phyloP scores from a whole-genome alignment of 1,284 basidiomycete genomes.

The Moniliophthora roreri region DNA sequence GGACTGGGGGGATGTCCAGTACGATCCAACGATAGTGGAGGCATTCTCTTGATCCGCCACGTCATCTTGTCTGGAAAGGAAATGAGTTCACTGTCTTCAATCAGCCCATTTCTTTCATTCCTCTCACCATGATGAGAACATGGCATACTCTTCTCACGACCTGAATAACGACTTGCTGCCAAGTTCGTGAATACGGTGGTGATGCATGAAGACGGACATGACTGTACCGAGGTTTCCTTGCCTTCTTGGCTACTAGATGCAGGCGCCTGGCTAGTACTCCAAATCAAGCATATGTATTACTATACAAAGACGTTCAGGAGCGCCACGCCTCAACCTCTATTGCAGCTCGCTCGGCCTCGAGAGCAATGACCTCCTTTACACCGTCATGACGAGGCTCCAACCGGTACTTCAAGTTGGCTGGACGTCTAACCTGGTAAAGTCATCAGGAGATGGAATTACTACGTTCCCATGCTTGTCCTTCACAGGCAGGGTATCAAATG shows the following conservation, averaged over 20 bases:
- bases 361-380: slow-evolving; percentile 15
- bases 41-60: not conserved
- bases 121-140: slow-evolving; percentile 4
- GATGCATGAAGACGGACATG: not conserved
- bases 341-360: slow-evolving; percentile 23
- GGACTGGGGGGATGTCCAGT: not conserved
- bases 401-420: slow-evolving; percentile 23
- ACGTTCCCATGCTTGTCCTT: slow-evolving; percentile 18
- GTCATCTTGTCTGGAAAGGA: not conserved
- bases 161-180: not conserved
- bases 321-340: slow-evolving; percentile 21
- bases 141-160: not conserved
- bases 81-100: not conserved
- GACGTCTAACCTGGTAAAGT: slow-evolving; percentile 23
- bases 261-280: too few species aligned
- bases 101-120: not conserved
- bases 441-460: slow-evolving; percentile 22
- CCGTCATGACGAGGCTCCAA: slow-evolving; percentile 20
- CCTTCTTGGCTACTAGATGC: too few species aligned
- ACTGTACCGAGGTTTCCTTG: too few species aligned
- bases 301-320: not conserved
- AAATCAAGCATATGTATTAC: too few species aligned
- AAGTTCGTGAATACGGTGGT: not conserved
- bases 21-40: not conserved
- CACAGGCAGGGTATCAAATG: slow-evolving; percentile 26